A percentile compares a stretch with the other conserved stretches of the same genome.
phyloP scores from a whole-genome alignment of 352 stramenopile genomes.

The Pythium insidiosum region DNA sequence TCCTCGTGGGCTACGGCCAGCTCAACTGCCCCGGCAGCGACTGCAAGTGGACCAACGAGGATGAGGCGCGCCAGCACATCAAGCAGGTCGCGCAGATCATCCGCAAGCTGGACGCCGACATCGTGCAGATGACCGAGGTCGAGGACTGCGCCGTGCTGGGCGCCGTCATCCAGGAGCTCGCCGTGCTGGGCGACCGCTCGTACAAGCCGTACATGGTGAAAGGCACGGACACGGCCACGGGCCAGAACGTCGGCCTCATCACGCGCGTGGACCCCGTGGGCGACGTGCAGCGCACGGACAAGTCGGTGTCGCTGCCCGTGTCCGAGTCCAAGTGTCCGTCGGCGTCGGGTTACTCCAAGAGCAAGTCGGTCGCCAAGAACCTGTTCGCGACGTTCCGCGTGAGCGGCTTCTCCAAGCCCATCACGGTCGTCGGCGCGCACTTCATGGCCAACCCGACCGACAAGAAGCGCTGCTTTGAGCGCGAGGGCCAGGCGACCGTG shows the following conservation, averaged over 20 bases:
- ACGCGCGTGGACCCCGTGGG: conserved; percentile 54
- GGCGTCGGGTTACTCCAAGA: conserved; percentile 24
- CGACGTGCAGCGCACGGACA: conserved; percentile 31
- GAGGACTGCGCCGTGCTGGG: conserved; percentile 45
- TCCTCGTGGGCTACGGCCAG: conserved; percentile 28
- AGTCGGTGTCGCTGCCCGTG: conserved; percentile 28
- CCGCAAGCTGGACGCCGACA: conserved; percentile 42
- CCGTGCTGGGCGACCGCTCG: conserved; percentile 31
- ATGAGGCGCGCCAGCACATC: conserved; percentile 35
- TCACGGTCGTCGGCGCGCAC: conserved; percentile 58
- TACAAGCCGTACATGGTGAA: conserved; percentile 60
- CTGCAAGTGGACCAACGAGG: conserved; percentile 44
- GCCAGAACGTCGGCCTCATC: conserved; percentile 55
- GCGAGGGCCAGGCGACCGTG: conserved; percentile 53
- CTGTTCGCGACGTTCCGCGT: conserved; percentile 65
- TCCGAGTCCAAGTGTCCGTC: conserved; percentile 42
- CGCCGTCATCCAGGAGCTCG: conserved; percentile 34
- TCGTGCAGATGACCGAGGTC: conserved; percentile 60
- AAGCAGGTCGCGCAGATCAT: conserved; percentile 42
- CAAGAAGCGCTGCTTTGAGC: conserved; percentile 46
- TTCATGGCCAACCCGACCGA: conserved; percentile 50
- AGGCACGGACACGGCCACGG: conserved; percentile 52
- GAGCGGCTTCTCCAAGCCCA: conserved; percentile 47
- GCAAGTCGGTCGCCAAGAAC: conserved; percentile 58
- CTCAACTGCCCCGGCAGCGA: conserved; percentile 36